Conservation (phyloP, 805 yeast genomes). For the Spathaspora girioi region DNA sequence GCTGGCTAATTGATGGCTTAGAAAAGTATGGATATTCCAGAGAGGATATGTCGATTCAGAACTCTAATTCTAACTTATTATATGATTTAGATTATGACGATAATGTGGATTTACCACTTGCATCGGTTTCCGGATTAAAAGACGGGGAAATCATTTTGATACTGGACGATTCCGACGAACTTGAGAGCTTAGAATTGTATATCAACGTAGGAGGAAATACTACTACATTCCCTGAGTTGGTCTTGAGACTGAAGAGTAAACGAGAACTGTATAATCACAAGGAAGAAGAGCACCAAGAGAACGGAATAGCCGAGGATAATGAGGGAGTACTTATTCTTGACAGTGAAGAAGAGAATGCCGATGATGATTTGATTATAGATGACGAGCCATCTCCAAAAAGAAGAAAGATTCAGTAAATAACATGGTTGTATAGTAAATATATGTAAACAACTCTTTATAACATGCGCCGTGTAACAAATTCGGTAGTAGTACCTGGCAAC, state of each 20-base stretch:
- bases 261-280: constrained; percentile 3
- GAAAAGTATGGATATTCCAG: constrained; percentile 46
- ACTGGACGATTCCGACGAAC: constrained; percentile 74
- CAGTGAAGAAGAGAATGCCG: background rate
- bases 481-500: background rate
- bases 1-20: constrained; percentile 50
- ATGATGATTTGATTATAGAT: constrained; percentile 7
- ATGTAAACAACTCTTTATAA: background rate
- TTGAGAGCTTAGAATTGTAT: constrained; percentile 62
- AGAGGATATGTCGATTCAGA: constrained; percentile 55
- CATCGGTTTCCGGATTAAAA: constrained; percentile 36
- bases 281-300: constrained; percentile 6
- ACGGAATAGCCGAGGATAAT: constrained; percentile 9
- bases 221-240: constrained; percentile 10
- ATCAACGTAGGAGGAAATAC: constrained; percentile 22
- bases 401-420: constrained; percentile 1
- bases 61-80: constrained; percentile 57
- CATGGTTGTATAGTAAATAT: background rate
- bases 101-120: constrained; percentile 43
- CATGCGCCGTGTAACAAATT: background rate
- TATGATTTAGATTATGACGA: constrained; percentile 91
- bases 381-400: constrained; percentile 9
- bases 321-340: background rate
- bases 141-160: constrained; percentile 65
- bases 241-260: constrained; percentile 13